Conservation (phyloP, 2,329 filamentous ascomycete species). For the Claviceps paspali region DNA sequence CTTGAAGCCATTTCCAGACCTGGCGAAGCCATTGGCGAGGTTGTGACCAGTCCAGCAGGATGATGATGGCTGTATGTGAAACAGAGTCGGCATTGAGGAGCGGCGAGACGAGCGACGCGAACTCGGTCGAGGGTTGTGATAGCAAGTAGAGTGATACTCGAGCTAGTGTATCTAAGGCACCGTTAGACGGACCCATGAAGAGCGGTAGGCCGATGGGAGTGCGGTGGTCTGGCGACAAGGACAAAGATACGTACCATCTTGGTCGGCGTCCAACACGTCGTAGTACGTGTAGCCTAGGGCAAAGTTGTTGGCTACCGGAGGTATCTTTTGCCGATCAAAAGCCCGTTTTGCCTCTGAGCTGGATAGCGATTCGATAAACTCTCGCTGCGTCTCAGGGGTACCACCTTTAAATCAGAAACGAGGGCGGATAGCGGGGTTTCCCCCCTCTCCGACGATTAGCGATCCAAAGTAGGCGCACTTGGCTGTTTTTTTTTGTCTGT, state of each 20-base stretch:
- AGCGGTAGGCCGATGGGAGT: too few species aligned
- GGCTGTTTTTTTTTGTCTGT: not conserved
- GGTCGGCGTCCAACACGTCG: constrained; percentile 83
- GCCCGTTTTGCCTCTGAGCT: constrained; percentile 36
- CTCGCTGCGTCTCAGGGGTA: constrained; percentile 66
- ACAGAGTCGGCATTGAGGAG: constrained; percentile 74
- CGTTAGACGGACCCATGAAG: constrained; percentile 9
- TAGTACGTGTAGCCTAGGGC: constrained; percentile 91
- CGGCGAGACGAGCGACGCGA: constrained; percentile 68
- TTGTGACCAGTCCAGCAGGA: constrained; percentile 90
- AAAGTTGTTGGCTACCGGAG: constrained; percentile 81
- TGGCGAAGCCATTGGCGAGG: constrained; percentile 88
- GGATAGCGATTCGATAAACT: constrained; percentile 58
- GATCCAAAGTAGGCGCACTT: not conserved
- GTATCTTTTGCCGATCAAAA: constrained; percentile 45
- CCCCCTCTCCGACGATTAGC: constrained; percentile 5
- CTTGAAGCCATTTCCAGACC: constrained; percentile 74
- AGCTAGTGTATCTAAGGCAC: constrained; percentile 64
- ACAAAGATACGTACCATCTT: constrained; percentile 53
- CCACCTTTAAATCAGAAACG: constrained; percentile 55
- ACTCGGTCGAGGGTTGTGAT: constrained; percentile 68
- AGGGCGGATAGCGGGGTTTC: not conserved
- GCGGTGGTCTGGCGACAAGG: too few species aligned
- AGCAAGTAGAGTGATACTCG: constrained; percentile 81
- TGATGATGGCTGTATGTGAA: constrained; percentile 72